Base-by-base conservation (phyloP, 2,329 filamentous ascomycete species). In the Venturiaceae sp. region DNA sequence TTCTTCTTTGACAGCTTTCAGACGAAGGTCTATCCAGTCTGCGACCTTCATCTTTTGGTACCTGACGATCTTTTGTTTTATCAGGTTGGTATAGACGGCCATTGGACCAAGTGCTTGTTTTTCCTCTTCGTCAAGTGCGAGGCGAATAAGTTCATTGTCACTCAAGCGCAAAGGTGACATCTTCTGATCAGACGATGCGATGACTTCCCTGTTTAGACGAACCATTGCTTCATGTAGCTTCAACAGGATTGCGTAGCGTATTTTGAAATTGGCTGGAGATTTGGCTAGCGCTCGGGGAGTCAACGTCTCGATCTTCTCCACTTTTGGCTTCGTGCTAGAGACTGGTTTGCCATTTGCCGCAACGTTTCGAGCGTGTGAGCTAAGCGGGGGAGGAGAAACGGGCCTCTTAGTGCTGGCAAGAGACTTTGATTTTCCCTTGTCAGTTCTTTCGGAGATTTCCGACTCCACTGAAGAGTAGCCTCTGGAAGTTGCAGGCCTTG, bases 121-220 rank as follows among this genome's bases (percentile, higher is more conserved):
- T 68, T 95, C 85, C 72, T 99, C 95, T 61, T 92, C 84, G 63
- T 92, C 87, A 1, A 92, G 74, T 0, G 84, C 83, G 61, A 83
- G 76, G 63, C 80, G 82, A 61, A 91, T 86, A 23, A 92, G 76
- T 50, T 85, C 81, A 66, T 89, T 83, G 1, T 83, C 77, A 1
- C 80, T 81, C 52, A 90, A 69, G 16, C 84, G 66, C 2, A 88
- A 74, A n/a, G 75, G 72, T 44, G 77, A 74, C 21, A 81, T 79
- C 6, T 77, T 72, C 13, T 76, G 71, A 33, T 77, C 78, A 30
- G 72, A 73, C 46, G 76, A 75, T 58, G 80, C 83, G 53, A 75
- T 75, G 2, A 88, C 69, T 63, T 83, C 81, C 14, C 77, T 74
- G 66, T 92, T 91, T 8, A 92, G 78, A 4, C 85, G 79, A n/a